Evolutionary conservation across 2,329 filamentous ascomycete species (phyloP).

Genomic region (Neobulgaria alba): DNA sequence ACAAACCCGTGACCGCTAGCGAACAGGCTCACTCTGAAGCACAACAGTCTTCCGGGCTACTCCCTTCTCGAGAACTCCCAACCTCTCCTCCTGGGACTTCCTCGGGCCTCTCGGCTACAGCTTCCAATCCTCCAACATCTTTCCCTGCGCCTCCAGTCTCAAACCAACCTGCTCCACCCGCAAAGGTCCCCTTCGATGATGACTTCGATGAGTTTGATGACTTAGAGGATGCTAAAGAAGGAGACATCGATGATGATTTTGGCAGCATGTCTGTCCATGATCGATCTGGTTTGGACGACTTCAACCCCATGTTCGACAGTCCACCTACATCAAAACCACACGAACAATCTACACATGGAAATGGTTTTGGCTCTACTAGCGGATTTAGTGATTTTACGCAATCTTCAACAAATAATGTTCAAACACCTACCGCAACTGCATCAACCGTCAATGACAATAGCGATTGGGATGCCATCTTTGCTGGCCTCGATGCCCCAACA

Average conservation of each 20-base stretch:
- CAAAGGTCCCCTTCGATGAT: slow-evolving; percentile 56
- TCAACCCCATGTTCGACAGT: slow-evolving; percentile 76
- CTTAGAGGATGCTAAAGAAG: slow-evolving; percentile 76
- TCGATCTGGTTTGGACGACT: slow-evolving; percentile 64
- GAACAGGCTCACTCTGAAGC: slow-evolving; percentile 39
- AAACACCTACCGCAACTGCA: slow-evolving; percentile 24
- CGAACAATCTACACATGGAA: slow-evolving; percentile 18
- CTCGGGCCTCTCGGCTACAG: slow-evolving; percentile 20
- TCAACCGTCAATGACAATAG: slow-evolving; percentile 44
- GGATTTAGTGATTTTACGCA: slow-evolving; percentile 39
- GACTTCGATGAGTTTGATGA: slow-evolving; percentile 79
- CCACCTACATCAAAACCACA: slow-evolving; percentile 27
- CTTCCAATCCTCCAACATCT: slow-evolving; percentile 21
- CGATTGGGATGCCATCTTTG: slow-evolving; percentile 95
- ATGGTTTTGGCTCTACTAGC: slow-evolving; percentile 20
- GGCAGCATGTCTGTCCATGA: slow-evolving; percentile 54
- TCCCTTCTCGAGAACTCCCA: slow-evolving; percentile 46
- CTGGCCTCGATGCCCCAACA: slow-evolving; percentile 53
- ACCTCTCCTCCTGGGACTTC: slow-evolving; percentile 25
- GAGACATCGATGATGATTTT: slow-evolving; percentile 70
- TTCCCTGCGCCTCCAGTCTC: slow-evolving; percentile 20
- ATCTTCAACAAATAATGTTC: slow-evolving; percentile 36
- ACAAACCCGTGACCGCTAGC: slow-evolving; percentile 33
- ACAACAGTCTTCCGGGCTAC: slow-evolving; percentile 43
- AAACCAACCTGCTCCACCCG: slow-evolving; percentile 29